Percentiles rank a stretch among this genome's conserved stretches.
phyloP scores from a whole-genome alignment of 495 filamentous ascomycete species.

The Xylaria curta region DNA sequence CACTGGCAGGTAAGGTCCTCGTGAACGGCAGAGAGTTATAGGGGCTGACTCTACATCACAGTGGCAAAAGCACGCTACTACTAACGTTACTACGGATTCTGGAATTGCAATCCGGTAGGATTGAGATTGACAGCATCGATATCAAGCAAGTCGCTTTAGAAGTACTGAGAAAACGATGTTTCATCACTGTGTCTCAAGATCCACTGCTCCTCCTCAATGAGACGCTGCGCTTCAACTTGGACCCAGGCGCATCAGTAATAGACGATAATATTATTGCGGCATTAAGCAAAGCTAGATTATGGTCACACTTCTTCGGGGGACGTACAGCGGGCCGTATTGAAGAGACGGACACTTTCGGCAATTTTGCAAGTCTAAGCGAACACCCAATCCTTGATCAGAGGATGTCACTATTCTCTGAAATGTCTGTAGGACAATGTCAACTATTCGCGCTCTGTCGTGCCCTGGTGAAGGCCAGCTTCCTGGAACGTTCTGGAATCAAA shows the following conservation, averaged over 20 bases:
- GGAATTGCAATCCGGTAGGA: constrained; percentile 42
- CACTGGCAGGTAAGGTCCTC: constrained; percentile 37
- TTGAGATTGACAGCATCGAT: constrained; percentile 56
- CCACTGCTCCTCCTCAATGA: constrained; percentile 52
- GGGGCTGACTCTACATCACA: not conserved
- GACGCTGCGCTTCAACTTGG: constrained; percentile 56
- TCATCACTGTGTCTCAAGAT: constrained; percentile 55
- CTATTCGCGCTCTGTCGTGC: constrained; percentile 26
- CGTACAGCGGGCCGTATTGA: not conserved
- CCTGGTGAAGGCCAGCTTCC: constrained; percentile 48
- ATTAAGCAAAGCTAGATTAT: constrained; percentile 37
- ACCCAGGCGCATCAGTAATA: constrained; percentile 39
- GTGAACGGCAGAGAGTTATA: not conserved
- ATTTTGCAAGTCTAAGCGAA: not conserved
- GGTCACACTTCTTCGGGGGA: constrained; percentile 40
- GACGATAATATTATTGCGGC: constrained; percentile 49
- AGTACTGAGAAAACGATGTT: constrained; percentile 35
- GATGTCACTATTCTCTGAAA: not conserved
- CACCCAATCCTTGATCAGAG: not conserved
- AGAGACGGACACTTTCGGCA: not conserved
- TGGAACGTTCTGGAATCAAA: constrained; percentile 61
- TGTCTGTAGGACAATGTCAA: constrained; percentile 29
- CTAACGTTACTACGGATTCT: constrained; percentile 47
- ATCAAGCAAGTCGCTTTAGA: constrained; percentile 47
- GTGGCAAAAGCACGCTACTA: constrained; percentile 40